phyloP scores from a whole-genome alignment of 2,329 filamentous ascomycete species.

The Zalaria obscura region DNA sequence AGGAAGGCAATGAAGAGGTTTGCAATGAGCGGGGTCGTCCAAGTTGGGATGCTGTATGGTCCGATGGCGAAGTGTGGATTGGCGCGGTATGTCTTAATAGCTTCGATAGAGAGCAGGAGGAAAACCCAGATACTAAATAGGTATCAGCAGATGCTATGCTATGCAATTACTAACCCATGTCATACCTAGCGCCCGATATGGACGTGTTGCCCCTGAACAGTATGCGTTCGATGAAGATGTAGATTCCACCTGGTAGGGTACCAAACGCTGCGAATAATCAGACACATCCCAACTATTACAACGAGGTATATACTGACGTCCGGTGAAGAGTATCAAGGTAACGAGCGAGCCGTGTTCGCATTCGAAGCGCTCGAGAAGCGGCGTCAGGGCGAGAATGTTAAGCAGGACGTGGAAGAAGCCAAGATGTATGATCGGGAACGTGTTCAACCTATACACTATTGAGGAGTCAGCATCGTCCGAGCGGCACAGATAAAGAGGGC shows the following conservation, averaged over 20 bases:
- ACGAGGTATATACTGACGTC: constrained; percentile 48
- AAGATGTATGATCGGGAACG: constrained; percentile 75
- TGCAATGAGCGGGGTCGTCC: constrained; percentile 73
- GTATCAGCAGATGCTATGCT: neutral
- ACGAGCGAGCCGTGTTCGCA: constrained; percentile 81
- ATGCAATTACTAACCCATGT: neutral
- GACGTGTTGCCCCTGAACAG: constrained; percentile 57
- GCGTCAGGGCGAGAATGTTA: constrained; percentile 67
- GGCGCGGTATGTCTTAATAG: constrained; percentile 68
- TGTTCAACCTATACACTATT: constrained; percentile 82
- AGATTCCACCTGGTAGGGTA: constrained; percentile 61
- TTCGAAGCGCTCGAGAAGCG: constrained; percentile 90
- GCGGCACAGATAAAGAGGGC: neutral
- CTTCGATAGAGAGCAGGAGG: constrained; percentile 69
- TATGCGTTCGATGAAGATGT: constrained; percentile 63
- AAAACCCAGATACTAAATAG: constrained; percentile 74
- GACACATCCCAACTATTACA: neutral
- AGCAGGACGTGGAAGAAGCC: constrained; percentile 68
- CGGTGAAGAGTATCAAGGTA: constrained; percentile 75
- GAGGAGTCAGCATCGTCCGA: constrained; percentile 2
- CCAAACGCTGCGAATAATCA: constrained; percentile 21
- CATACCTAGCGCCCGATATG: constrained; percentile 71
- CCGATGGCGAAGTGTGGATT: constrained; percentile 62
- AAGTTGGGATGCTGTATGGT: constrained; percentile 70
- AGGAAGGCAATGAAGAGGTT: constrained; percentile 62